Evolutionary conservation across 345 rosid genomes (phyloP).

Genomic region (Lumnitzera racemosa): DNA sequence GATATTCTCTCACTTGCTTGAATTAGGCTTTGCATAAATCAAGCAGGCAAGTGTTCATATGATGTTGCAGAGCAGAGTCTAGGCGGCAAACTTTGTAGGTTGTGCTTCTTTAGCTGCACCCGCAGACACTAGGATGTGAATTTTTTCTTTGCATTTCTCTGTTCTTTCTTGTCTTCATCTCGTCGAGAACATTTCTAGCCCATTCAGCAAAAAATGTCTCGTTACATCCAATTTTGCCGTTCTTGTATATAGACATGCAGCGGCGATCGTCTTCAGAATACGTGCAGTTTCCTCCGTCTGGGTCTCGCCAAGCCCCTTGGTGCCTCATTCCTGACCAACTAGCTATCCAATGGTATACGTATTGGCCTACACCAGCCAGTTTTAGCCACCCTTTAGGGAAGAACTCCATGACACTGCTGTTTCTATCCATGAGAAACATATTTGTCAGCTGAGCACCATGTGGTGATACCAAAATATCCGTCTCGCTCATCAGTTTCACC

Average conservation of each 20-base stretch:
- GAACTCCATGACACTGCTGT: slow-evolving; percentile 77
- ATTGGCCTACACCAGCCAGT: slow-evolving; percentile 72
- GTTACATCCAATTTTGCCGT: slow-evolving; percentile 47
- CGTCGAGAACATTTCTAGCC: slow-evolving; percentile 38
- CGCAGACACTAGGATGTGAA: slow-evolving; percentile 17
- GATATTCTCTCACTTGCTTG: too few relatives aligned
- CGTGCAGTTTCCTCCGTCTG: slow-evolving; percentile 45
- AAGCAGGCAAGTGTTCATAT: not conserved
- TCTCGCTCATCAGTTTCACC: slow-evolving; percentile 60
- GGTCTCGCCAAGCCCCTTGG: slow-evolving; percentile 71
- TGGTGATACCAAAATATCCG: slow-evolving; percentile 56
- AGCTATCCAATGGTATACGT: slow-evolving; percentile 59
- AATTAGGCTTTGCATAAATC: too few relatives aligned
- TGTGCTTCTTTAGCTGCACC: slow-evolving; percentile 11
- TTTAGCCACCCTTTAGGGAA: slow-evolving; percentile 71
- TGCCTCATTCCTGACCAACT: slow-evolving; percentile 82
- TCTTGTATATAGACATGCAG: slow-evolving; percentile 65
- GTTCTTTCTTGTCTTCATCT: slow-evolving; percentile 25
- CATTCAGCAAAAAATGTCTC: slow-evolving; percentile 43
- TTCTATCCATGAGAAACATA: slow-evolving; percentile 60
- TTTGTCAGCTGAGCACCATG: slow-evolving; percentile 80
- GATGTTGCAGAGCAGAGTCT: not conserved
- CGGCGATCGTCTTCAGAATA: slow-evolving; percentile 49
- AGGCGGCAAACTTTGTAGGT: not conserved
- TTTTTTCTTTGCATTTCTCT: slow-evolving; percentile 6